These are phyloP conservation scores for Microsporum canis DNA, from an alignment of 2,329 filamentous ascomycete genomes.

Conservation along the genomic window DNA sequence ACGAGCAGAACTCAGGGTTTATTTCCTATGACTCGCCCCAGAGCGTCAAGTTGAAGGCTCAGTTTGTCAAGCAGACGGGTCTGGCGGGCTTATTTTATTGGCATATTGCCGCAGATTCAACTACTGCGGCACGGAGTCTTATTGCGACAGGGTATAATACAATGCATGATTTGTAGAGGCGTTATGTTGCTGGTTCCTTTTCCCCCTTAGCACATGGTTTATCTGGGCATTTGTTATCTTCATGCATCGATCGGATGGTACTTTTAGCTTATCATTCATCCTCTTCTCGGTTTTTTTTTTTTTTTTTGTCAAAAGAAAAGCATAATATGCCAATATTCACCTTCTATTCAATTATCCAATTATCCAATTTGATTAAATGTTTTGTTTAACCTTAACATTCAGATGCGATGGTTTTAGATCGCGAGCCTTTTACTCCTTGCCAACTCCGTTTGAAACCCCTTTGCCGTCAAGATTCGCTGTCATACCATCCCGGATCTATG, in stretches of 20 bases:
- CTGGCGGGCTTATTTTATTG: conserved; percentile 73
- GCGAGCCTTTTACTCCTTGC: background rate
- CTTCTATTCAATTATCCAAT: too few relatives aligned
- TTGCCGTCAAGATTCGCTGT: background rate
- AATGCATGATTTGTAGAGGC: conserved; percentile 31
- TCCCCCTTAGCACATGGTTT: background rate
- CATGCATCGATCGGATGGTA: background rate
- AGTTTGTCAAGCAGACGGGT: conserved; percentile 58
- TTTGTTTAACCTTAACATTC: background rate
- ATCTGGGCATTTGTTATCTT: background rate
- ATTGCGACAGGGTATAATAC: conserved; percentile 50
- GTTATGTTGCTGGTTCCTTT: background rate
- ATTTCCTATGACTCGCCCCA: conserved; percentile 69
- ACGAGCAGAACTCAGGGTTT: conserved; percentile 61
- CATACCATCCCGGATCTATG: background rate
- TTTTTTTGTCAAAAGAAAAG: background rate
- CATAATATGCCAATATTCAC: background rate
- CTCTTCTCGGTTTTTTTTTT: background rate
- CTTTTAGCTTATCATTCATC: background rate
- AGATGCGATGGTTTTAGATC: background rate
- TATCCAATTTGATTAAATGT: too few relatives aligned
- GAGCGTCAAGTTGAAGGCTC: conserved; percentile 63
- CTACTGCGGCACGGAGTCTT: conserved; percentile 43
- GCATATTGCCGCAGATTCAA: conserved; percentile 61
- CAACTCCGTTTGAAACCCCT: background rate